Percentiles rank a stretch among this genome's conserved stretches.
Evolutionary conservation across 78 protist species (phyloP).

Genomic region (Ministeria vibrans): DNA sequence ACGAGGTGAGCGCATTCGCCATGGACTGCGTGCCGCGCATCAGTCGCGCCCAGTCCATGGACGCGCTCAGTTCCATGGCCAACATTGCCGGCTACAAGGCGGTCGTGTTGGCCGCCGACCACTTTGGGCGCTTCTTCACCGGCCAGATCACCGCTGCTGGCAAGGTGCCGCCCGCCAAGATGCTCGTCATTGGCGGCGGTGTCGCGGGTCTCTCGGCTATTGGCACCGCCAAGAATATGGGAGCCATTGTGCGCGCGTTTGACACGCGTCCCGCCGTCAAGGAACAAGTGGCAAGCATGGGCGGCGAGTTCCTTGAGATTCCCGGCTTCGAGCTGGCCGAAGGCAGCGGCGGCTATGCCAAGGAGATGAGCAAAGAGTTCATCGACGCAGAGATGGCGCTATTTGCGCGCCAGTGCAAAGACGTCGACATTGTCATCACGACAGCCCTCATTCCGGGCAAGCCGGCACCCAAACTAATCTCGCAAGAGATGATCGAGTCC

Average conservation of each 20-base stretch:
- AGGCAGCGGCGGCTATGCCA: constrained; percentile 92
- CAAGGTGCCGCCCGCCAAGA: constrained; percentile 26
- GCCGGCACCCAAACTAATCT: constrained; percentile 81
- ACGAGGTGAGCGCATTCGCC: constrained; percentile 64
- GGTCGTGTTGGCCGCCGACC: constrained; percentile 81
- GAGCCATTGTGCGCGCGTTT: constrained; percentile 94
- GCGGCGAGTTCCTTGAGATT: constrained; percentile 93
- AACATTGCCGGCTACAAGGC: constrained; percentile 95
- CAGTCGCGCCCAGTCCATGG: constrained; percentile 84
- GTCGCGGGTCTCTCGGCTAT: constrained; percentile 98
- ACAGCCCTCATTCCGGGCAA: constrained; percentile 96
- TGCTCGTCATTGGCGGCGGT: constrained; percentile 90
- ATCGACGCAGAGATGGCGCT: constrained; percentile 85
- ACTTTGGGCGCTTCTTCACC: constrained; percentile 76
- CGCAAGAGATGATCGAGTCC: constrained; percentile 55
- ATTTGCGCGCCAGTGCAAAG: constrained; percentile 70
- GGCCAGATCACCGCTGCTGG: constrained; percentile 95
- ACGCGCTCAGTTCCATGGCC: constrained; percentile 89
- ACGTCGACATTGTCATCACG: constrained; percentile 95
- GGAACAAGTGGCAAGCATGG: constrained; percentile 93
- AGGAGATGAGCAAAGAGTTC: constrained; percentile 84
- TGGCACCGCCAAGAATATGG: constrained; percentile 81
- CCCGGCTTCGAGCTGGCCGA: constrained; percentile 76
- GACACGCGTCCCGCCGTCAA: constrained; percentile 91
- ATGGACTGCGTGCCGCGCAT: constrained; percentile 89